Evolutionary conservation across 2,329 filamentous ascomycete genomes (phyloP).

Genomic region (Botrytis porri): DNA sequence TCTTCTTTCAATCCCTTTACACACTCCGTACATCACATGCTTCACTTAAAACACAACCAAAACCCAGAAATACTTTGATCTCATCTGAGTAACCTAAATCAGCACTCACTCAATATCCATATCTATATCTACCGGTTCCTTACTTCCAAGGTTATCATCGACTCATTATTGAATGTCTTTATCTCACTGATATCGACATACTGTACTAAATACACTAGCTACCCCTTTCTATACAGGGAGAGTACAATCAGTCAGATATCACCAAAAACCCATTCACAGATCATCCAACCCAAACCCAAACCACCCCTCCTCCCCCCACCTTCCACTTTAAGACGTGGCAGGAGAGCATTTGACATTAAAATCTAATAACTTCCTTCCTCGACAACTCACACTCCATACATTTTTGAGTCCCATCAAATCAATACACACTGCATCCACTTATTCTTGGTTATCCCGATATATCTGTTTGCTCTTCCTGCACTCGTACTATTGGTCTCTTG

Average conservation of each 20-base stretch:
- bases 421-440: slow-evolving; percentile 2
- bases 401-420: neutral
- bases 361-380: neutral
- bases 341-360: slow-evolving; percentile 5
- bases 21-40: slow-evolving; percentile 8
- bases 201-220: neutral
- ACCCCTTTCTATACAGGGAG: neutral
- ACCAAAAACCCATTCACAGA: neutral
- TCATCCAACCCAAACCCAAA: neutral
- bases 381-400: slow-evolving; percentile 4
- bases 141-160: neutral
- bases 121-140: neutral
- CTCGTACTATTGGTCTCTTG: slow-evolving; percentile 12
- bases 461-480: slow-evolving; percentile 3
- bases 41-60: slow-evolving; percentile 6
- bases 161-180: neutral
- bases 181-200: neutral
- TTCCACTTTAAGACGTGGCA: slow-evolving; percentile 16
- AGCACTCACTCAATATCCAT: neutral
- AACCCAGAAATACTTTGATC: neutral
- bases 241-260: neutral
- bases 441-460: neutral
- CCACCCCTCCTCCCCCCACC: neutral
- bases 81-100: neutral
- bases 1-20: neutral